Conservation (phyloP, 345 rosid species). For the Salix koriyanagi region DNA sequence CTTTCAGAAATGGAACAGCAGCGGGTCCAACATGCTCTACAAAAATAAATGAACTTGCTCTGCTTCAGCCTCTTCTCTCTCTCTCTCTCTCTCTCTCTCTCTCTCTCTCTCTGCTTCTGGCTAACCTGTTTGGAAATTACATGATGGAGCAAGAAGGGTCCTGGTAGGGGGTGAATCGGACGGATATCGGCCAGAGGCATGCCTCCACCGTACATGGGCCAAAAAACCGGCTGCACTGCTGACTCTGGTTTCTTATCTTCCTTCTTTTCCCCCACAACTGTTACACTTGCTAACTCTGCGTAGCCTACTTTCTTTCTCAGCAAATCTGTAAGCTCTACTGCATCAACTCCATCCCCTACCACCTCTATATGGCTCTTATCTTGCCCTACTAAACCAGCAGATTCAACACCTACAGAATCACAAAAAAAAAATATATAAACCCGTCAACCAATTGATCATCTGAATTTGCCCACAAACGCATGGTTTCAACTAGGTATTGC, state of each 20-base stretch:
- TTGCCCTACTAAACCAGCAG: neutral
- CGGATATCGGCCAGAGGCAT: neutral
- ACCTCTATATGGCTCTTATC: conserved; percentile 18
- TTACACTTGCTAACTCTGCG: conserved; percentile 12
- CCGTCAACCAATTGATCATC: neutral
- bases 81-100: too few relatives aligned
- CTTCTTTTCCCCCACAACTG: neutral
- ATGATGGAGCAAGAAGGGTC: neutral
- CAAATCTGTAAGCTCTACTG: neutral
- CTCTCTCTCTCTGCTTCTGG: too few relatives aligned
- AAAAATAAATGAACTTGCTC: too few relatives aligned
- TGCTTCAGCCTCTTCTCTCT: too few relatives aligned
- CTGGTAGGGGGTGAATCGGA: too few relatives aligned
- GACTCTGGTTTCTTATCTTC: neutral
- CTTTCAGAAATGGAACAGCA: too few relatives aligned
- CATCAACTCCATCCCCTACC: conserved; percentile 9
- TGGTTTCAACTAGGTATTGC: neutral
- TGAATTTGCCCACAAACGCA: neutral
- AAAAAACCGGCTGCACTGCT: neutral
- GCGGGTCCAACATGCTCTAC: too few relatives aligned
- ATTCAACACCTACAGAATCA: neutral
- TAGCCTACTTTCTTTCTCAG: conserved; percentile 4
- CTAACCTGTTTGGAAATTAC: too few relatives aligned
- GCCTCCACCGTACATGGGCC: neutral
- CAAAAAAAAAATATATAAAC: neutral